Evolutionary conservation across 2,329 filamentous ascomycete genomes (phyloP), one percentile per base, ranked within the genome.

Genomic region (Epichloe brachyelytri): DNA sequence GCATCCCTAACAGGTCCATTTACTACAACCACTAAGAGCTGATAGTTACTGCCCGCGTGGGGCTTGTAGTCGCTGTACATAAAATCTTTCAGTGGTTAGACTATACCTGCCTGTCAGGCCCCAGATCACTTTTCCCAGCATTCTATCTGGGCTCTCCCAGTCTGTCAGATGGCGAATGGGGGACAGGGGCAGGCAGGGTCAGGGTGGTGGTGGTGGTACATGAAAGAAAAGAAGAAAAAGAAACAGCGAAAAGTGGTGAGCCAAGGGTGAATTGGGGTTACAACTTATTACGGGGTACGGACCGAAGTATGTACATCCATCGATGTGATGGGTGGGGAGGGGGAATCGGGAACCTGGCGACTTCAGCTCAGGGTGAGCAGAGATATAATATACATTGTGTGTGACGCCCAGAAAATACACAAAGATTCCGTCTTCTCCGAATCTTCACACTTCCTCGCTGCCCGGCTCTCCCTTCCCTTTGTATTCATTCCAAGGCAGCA

Each of bases 341-440:
- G 22, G 36, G 20, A 11, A 34, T 47, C 37, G 50, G 48, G 44
- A 49, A 52, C 43, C 53, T 44, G 46, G 53, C 26, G 41, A 41
- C 30, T 51, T 46, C 43, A 49, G 49, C 49, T 49, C 22, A 41
- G 44, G 48, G 52, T 41, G 49, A 34, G 51, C 48, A 49, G 33
- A 53, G 52, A 55, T 54, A 51, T 55, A 53, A 51, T 55, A 52
- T 55, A 53, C 50, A 54, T 54, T 54, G 54, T 51, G 49, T 47
- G 49, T 50, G 52, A 50, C 40, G 47, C 51, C 48, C 51, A 40
- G 51, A 44, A 43, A 26, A 37, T 19, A 1, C 12, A 14, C 15
- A 26, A 37, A 45, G 44, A 34, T 49, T 49, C 33, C 36, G n/a
- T 51, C 17, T 51, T 37, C 40, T 45, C 46, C 30, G 46, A 46